Conservation (phyloP, 805 yeast species). For the Myxozyma sirexii region DNA sequence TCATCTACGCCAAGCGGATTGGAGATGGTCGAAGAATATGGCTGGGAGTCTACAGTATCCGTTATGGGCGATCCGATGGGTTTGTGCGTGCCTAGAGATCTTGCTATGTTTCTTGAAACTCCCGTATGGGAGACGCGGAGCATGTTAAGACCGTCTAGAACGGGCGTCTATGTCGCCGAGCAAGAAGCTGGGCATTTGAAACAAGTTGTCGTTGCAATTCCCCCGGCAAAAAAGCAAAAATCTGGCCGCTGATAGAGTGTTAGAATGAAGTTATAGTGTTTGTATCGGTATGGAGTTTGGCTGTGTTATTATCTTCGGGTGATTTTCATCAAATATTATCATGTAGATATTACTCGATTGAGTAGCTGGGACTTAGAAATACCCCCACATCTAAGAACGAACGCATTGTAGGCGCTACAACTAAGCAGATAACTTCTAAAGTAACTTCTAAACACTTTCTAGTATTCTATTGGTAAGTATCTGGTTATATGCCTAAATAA, state of each 20-base stretch:
- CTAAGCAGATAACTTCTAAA: too few species aligned
- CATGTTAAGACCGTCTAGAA: slow-evolving; percentile 26
- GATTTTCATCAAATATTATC: not conserved
- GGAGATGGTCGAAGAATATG: slow-evolving; percentile 78
- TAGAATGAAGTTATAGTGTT: not conserved
- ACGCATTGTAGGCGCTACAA: too few species aligned
- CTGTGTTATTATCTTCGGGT: not conserved
- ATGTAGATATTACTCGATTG: too few species aligned
- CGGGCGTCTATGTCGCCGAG: slow-evolving; percentile 30
- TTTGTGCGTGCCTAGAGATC: slow-evolving; percentile 25
- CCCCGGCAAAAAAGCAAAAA: slow-evolving; percentile 6
- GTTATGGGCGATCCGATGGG: slow-evolving; percentile 47
- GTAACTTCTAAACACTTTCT: too few species aligned
- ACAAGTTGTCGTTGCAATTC: slow-evolving; percentile 25
- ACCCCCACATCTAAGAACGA: too few species aligned
- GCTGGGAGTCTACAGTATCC: slow-evolving; percentile 64
- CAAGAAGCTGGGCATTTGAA: slow-evolving; percentile 11
- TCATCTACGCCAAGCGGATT: slow-evolving; percentile 75
- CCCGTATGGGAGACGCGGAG: slow-evolving; percentile 16
- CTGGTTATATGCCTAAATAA: too few species aligned
- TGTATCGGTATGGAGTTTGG: not conserved
- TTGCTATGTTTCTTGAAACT: slow-evolving; percentile 16
- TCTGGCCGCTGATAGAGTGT: not conserved
- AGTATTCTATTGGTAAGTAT: too few species aligned
- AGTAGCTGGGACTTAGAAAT: too few species aligned